phyloP scores from a whole-genome alignment of 2,329 filamentous ascomycete species.

The Penicillium psychrosexuale region DNA sequence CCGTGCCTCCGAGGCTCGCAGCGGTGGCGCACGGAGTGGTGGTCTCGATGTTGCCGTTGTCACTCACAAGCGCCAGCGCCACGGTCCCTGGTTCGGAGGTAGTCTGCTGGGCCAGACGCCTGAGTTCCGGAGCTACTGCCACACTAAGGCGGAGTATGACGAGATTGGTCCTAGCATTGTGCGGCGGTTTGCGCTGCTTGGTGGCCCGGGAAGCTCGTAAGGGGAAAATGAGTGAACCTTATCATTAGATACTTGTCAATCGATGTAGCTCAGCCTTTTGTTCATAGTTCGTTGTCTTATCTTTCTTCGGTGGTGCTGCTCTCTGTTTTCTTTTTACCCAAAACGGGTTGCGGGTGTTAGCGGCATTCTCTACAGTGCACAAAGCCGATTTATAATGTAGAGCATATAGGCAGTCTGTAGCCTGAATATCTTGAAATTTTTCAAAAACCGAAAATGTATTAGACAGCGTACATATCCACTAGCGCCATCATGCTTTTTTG shows the following conservation, averaged over 20 bases:
- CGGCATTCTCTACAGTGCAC: slow-evolving; percentile 9
- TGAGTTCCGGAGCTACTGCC: slow-evolving; percentile 97
- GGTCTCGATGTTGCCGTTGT: slow-evolving; percentile 96
- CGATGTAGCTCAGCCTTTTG: slow-evolving; percentile 27
- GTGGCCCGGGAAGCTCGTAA: slow-evolving; percentile 70
- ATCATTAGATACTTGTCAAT: slow-evolving; percentile 23
- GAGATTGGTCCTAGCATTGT: slow-evolving; percentile 96
- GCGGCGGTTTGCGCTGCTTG: slow-evolving; percentile 86
- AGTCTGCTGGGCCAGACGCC: slow-evolving; percentile 95
- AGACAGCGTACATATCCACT: neutral
- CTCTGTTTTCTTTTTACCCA: slow-evolving; percentile 9
- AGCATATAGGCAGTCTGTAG: slow-evolving; percentile 9
- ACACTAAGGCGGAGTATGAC: slow-evolving; percentile 86
- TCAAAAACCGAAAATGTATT: neutral
- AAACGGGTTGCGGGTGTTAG: slow-evolving; percentile 16
- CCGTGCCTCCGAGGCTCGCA: slow-evolving; percentile 83
- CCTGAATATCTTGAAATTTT: neutral
- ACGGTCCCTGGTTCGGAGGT: slow-evolving; percentile 98
- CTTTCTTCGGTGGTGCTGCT: slow-evolving; percentile 12
- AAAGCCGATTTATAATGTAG: slow-evolving; percentile 18
- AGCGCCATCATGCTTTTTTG: neutral
- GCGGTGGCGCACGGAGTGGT: slow-evolving; percentile 87
- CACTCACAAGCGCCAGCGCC: slow-evolving; percentile 92
- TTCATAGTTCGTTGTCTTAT: slow-evolving; percentile 29
- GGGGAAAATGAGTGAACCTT: slow-evolving; percentile 11